Evolutionary conservation across 2,329 filamentous ascomycete species (phyloP).

Genomic region (Ceratocystis papillata): DNA sequence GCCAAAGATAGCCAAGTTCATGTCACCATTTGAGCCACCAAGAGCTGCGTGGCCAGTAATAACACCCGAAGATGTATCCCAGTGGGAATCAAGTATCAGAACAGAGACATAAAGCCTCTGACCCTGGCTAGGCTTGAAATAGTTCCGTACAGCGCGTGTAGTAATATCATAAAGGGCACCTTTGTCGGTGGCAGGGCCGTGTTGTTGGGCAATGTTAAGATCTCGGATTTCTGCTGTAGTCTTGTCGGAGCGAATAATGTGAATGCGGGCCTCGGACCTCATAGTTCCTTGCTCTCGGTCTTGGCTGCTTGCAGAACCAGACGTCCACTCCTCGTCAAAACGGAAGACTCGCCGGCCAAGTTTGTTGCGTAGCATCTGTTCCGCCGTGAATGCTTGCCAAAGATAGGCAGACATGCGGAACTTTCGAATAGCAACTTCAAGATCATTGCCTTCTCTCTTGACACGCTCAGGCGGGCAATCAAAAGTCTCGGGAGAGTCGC

Average conservation of each 20-base stretch:
- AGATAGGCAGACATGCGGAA: constrained; percentile 92
- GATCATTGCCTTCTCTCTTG: constrained; percentile 67
- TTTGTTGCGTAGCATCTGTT: constrained; percentile 87
- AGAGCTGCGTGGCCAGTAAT: constrained; percentile 74
- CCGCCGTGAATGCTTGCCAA: constrained; percentile 93
- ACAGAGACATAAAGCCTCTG: constrained; percentile 85
- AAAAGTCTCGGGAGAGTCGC: constrained; percentile 76
- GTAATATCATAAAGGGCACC: constrained; percentile 69
- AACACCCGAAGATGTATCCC: constrained; percentile 60
- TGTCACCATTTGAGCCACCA: constrained; percentile 59
- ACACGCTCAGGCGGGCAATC: constrained; percentile 67
- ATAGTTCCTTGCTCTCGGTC: constrained; percentile 62
- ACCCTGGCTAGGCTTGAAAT: constrained; percentile 63
- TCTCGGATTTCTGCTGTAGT: constrained; percentile 76
- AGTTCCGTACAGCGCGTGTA: constrained; percentile 60
- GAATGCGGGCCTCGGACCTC: constrained; percentile 83
- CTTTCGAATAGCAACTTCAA: constrained; percentile 74
- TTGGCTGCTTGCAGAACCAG: constrained; percentile 64
- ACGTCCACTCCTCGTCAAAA: constrained; percentile 91
- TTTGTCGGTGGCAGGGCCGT: constrained; percentile 55
- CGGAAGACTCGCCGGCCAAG: constrained; percentile 78
- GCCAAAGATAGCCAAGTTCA: constrained; percentile 81
- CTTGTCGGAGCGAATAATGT: constrained; percentile 71
- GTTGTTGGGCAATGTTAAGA: constrained; percentile 67
- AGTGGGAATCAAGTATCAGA: constrained; percentile 76